Evolutionary conservation across 2,329 filamentous ascomycete genomes (phyloP), one percentile per base, ranked within the genome.

Genomic region (Fusarium agapanthi): DNA sequence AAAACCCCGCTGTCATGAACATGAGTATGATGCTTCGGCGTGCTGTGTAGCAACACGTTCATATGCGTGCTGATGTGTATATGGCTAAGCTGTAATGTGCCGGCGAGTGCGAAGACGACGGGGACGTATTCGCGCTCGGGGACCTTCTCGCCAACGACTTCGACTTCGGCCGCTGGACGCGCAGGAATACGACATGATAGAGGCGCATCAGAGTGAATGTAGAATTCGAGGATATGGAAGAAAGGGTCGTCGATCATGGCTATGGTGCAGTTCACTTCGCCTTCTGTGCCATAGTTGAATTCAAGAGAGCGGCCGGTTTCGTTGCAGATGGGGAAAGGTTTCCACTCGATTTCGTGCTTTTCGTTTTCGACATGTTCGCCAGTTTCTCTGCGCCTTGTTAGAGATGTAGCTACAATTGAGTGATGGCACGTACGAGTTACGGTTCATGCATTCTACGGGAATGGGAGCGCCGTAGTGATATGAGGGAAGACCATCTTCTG

Each of bases 171-270:
- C 18, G 87, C 80, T 0, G 95, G 95, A 13, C 92, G 91, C 1
- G 94, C 90, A 34, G 95, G 94, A 20, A 98, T 89, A 58, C 96
- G 95, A 83, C 96, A 99, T 61, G 94, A 91, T 55, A 98, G 87
- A 15, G 96, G 96, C 24, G 95, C 95, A 83, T 99, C 96, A 85
- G 93, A 95, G 87, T 98, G 96, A 81, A 98, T 92, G 87, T 98
- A 98, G 88, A 98, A 98, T 84, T 98, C 93, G 84, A 95, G 91
- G 57, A 95, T 88, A 83, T 96, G 93, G 86, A 94, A 96, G 86
- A 95, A 92, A 44, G 92, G 89, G 80, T 95, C 93, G 77, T 88
- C 87, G 77, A 95, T 87, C 83, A 93, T 88, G 79, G 92, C 86
- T 77, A 96, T 91, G 61, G 93, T 96, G 86, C 93, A 96, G 84